A percentile compares a stretch with the other conserved stretches of the same genome.
Evolutionary conservation across 768 basidiomycete species (phyloP).

Genomic region (Sarcomyxa edulis): DNA sequence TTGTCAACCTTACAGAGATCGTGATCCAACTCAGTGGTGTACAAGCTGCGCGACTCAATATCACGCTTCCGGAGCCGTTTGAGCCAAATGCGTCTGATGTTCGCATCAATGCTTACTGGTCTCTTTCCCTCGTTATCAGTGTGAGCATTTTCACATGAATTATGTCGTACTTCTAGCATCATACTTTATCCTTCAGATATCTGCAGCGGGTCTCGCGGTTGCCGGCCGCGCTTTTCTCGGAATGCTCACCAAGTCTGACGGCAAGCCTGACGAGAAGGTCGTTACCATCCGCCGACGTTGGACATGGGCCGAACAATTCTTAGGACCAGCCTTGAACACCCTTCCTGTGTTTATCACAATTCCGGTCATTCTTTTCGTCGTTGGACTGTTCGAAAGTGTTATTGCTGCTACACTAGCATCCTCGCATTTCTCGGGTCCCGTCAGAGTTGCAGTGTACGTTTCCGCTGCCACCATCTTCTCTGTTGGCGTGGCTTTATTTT

Average conservation of each 20-base stretch:
- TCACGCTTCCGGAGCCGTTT: conserved; percentile 1
- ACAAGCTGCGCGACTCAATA: background rate
- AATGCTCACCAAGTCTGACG: too few species aligned
- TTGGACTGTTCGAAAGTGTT: conserved; percentile 5
- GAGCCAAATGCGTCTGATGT: conserved; percentile 5
- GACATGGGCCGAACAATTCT: conserved; percentile 1
- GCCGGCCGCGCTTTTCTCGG: too few species aligned
- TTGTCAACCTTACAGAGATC: too few species aligned
- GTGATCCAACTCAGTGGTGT: too few species aligned
- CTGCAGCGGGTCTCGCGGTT: conserved; percentile 4
- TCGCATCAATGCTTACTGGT: too few species aligned
- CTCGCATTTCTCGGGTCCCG: background rate
- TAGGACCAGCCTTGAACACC: conserved; percentile 3
- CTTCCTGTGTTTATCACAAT: conserved; percentile 4
- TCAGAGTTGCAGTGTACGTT: too few species aligned
- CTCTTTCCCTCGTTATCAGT: conserved; percentile 9
- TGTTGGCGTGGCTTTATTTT: background rate
- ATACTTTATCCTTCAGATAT: conserved; percentile 1
- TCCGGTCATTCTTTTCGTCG: conserved; percentile 5
- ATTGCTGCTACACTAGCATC: conserved; percentile 2
- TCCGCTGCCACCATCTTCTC: conserved; percentile 1
- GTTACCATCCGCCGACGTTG: conserved; percentile 4
- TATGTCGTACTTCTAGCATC: background rate
- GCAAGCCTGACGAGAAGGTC: too few species aligned
- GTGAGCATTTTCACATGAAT: background rate